Evolutionary conservation across 805 yeast species (phyloP).

Genomic region (Wickerhamiella spandovensis): DNA sequence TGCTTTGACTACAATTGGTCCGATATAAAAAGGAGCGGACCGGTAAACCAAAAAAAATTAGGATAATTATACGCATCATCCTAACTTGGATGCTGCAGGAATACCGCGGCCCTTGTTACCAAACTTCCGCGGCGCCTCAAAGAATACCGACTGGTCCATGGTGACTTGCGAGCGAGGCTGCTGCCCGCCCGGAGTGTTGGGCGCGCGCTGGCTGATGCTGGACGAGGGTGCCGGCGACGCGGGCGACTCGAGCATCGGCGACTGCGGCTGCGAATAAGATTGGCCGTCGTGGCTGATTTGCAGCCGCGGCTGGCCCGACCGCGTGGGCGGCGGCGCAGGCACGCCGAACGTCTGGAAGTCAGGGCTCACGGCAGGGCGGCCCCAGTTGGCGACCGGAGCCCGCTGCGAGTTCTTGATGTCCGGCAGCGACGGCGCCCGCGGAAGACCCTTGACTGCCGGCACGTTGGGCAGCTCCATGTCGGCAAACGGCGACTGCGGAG

Average conservation of each 20-base stretch:
- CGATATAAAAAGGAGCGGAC: too few species aligned
- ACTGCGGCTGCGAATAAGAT: neutral
- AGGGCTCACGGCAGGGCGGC: too few species aligned
- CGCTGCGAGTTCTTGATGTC: neutral
- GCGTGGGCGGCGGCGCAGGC: neutral
- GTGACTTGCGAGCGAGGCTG: neutral
- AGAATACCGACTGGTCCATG: conserved; percentile 1
- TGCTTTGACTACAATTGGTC: too few species aligned
- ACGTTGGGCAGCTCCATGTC: conserved; percentile 2
- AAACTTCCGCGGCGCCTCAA: neutral
- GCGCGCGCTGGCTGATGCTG: neutral
- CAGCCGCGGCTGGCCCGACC: neutral
- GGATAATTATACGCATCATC: neutral
- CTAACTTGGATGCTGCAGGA: neutral
- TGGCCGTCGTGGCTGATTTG: neutral
- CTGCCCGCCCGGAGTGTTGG: neutral
- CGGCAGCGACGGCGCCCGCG: neutral
- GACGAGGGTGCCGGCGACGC: neutral
- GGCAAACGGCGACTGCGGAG: neutral
- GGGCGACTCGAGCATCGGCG: neutral
- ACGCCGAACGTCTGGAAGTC: neutral
- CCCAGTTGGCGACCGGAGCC: neutral
- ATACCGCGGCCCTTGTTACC: neutral
- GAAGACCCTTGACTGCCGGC: neutral
- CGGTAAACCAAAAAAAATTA: too few species aligned